Base-by-base conservation (phyloP, 306 rosid species). In the Ammopiptanthus mongolicus region DNA sequence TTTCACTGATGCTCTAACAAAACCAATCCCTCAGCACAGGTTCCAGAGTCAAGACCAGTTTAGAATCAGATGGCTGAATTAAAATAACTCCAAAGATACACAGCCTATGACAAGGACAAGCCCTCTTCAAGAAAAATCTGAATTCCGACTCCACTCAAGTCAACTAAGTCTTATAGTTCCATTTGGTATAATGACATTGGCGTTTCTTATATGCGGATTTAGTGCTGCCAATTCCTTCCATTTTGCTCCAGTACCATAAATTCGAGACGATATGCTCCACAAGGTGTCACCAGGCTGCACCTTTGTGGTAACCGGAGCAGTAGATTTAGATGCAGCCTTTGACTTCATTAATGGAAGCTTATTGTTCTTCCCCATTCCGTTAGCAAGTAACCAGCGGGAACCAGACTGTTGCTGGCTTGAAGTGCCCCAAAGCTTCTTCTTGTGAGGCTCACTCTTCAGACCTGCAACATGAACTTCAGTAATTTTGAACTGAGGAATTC, bases 371-470 rank as follows among this genome's bases (percentile, higher is more conserved):
- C 90, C 96, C 97, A 91, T 93, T 74, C 97, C 98, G 70, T 85
- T 91, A 4, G 97, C 97, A 22, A 93, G 67, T 84, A 91, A 82
- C 98, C 98, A 91, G 58, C 98, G 98, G 17, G 98, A 93, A 65
- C 98, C 92, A 1, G 98, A 89, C 62, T 89, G 87, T 71, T 91
- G 91, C 87, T 91, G 97, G 69, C 44, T 79, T 4, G 89, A 68
- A 21, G 82, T 77, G n/a, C 93, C 97, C 98, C 98, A 89, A 18
- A 77, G 86, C 84, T 87, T 91, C 87, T 85, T 91, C 57, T 53
- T 81, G 10, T 81, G 78, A 29, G 78, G 41, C 48, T 76, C 84
- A 0, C 80, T 59, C 77, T 80, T 85, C 74, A 89, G 71, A 83
- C 98, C 98, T 8, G 96, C 91, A 14, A 93, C 86, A 62, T 91